Conservation (phyloP, 345 rosid genomes). For the Acer yangbiense region DNA sequence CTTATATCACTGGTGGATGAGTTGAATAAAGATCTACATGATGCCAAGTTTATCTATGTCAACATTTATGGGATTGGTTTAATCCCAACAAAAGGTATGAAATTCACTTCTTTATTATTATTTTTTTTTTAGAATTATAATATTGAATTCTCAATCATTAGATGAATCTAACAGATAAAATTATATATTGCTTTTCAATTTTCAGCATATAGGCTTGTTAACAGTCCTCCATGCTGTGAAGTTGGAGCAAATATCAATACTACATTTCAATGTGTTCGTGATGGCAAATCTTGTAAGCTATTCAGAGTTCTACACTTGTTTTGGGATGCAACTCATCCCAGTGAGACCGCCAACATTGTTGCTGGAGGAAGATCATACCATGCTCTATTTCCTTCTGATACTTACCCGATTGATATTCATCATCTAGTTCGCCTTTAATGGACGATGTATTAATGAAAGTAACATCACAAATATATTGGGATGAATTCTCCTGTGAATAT, state of each 20-base stretch:
- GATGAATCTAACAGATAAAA: no score
- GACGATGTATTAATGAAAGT: neutral
- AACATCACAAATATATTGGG: no score
- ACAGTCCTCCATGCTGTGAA: neutral
- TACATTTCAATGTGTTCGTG: neutral
- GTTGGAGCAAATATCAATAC: neutral
- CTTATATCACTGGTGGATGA: constrained; percentile 27
- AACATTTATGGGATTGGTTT: constrained; percentile 5
- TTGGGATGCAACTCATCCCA: constrained; percentile 60
- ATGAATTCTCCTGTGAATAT: no score
- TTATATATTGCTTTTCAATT: no score
- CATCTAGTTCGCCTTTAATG: constrained; percentile 6
- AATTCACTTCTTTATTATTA: neutral
- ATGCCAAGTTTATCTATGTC: constrained; percentile 33
- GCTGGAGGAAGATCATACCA: constrained; percentile 29
- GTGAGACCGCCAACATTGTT: constrained; percentile 33
- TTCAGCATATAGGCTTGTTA: neutral
- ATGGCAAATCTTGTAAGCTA: neutral
- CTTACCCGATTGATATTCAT: constrained; percentile 34
- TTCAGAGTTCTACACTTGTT: constrained; percentile 34
- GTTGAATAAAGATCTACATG: constrained; percentile 21
- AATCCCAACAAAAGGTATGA: neutral
- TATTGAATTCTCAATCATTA: no score
- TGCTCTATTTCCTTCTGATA: constrained; percentile 14
- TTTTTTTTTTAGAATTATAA: no score